Base-by-base conservation (phyloP, 352 stramenopile genomes). In the Phytophthora hibernalis region DNA sequence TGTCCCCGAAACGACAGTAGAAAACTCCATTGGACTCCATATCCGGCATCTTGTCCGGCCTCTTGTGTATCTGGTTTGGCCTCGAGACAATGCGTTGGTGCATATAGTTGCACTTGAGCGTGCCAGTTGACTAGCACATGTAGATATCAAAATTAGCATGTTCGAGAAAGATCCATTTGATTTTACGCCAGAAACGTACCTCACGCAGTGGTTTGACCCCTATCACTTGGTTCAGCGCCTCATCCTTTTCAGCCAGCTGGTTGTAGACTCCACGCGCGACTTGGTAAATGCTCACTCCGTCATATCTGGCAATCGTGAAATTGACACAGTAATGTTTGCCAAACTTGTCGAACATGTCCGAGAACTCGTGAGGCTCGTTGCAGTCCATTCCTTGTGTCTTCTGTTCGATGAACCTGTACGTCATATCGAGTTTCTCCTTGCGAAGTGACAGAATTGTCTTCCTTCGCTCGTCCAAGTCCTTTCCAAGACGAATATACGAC, bases 361-460 rank as follows among this genome's bases (percentile, higher is more conserved):
- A 86, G 55, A 82, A 87, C 50, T 82, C 73, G 64, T 89, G 87
- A 24, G 77, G 81, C 47, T 85, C 54, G 13, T 76, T 55, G 28
- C 72, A 40, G 53, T 88, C 70, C 48, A 92, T 76, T 2, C 74
- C 77, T 13, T 71, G 69, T 1, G 79, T 60, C 49, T 92, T 89
- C 16, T 87, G 71, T 62, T 92, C 81, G 66, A 92, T 89, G 55
- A 88, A 92, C 64, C 82, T 86, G 73, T 82, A 77, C 40, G 83
- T 88, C 79, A 82, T 88, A 61, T 92, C 81, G n/a, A 92, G 63
- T 37, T 92, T 92, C 51, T 92, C 83, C 54, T 92, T 82, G 2
- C 81, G 79, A 13, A 92, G 48, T 3, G 59, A 54, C 13, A 90
- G 40, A 24, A 92, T 87, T 1, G 71, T 82, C 40, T 66, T 70